Evolutionary conservation across 208 protist species (phyloP), one percentile per base, ranked within the genome.

Genomic region (Leishmania amazonensis): DNA sequence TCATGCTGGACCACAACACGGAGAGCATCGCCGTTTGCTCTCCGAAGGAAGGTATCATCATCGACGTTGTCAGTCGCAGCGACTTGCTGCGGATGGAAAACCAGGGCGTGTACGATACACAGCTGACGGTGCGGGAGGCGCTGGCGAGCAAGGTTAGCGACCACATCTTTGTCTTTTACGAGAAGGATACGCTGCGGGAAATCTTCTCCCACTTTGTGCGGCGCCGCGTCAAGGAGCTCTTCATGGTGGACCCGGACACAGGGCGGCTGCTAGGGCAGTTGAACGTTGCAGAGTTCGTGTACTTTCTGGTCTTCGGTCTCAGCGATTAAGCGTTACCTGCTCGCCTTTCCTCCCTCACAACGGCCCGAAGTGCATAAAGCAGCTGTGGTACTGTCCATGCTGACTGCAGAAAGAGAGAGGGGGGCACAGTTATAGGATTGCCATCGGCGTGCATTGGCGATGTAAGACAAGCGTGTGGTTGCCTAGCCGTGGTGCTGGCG

Each of bases 131-230:
- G 31, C 91, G 89, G 15, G 91, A 96, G 80, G 92, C 91, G 57
- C 73, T 97, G 68, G 82, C 84, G 53, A 89, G 86, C 82, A 92
- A 89, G 77, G 78, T 90, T 19, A 85, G 81, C 17, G 87, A 87
- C 31, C 85, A 85, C 53, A 81, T 95, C 35, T 95, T 89, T 70
- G 94, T 97, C 19, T 96, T 93, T 77, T 87, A 96, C 73, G 87
- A 91, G 68, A 91, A 87, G 60, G 93, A 97, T 80, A 86, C 90
- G 15, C 77, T 97, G 49, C 84, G 94, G 2, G 88, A 95, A 72
- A 96, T 97, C 49, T 95, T 97, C 78, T 84, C 91, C 38, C 91
- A 96, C 84, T 97, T 97, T 90, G 93, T 96, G 71, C 90, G 87
- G 11, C 83, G 89, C 17, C 86, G 91, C n/a, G 91, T 97, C 53